These are phyloP conservation scores for Ophiognomonia clavigignenti-juglandacearum DNA, from an alignment of 2,329 filamentous ascomycete species.

Conservation along the genomic window DNA sequence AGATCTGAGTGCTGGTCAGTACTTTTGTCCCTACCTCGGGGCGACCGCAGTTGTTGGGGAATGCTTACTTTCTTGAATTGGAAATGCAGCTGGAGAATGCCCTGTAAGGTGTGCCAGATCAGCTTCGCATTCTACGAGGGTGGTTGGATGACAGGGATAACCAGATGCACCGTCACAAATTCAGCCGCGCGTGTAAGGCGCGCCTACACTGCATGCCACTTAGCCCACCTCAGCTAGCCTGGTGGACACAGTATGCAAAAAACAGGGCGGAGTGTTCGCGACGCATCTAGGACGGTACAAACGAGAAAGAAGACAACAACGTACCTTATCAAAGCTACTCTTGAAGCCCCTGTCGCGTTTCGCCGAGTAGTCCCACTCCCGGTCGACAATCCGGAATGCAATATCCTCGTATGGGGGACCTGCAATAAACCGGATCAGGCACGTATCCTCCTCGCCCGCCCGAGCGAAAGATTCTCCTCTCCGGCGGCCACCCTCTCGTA, in stretches of 20 bases:
- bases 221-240: background rate
- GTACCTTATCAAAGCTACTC: constrained; percentile 95
- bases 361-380: constrained; percentile 98
- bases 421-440: constrained; percentile 90
- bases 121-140: constrained; percentile 1
- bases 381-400: constrained; percentile 94
- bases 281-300: constrained; percentile 9
- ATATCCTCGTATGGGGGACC: constrained; percentile 96
- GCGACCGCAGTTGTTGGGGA: constrained; percentile 16
- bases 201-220: background rate
- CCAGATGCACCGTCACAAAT: background rate
- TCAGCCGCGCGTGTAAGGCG: constrained; percentile 1
- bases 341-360: constrained; percentile 92
- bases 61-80: constrained; percentile 87
- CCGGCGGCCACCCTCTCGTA: constrained; percentile 84
- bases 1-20: constrained; percentile 37
- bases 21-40: background rate
- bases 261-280: background rate
- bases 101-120: constrained; percentile 44
- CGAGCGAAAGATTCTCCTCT: constrained; percentile 89
- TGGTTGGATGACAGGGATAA: constrained; percentile 4
- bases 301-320: constrained; percentile 24
- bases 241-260: constrained; percentile 15
- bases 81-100: constrained; percentile 93
- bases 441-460: constrained; percentile 94